phyloP scores from a whole-genome alignment of 75 land plant genomes.

The Pinus tabuliformis region DNA sequence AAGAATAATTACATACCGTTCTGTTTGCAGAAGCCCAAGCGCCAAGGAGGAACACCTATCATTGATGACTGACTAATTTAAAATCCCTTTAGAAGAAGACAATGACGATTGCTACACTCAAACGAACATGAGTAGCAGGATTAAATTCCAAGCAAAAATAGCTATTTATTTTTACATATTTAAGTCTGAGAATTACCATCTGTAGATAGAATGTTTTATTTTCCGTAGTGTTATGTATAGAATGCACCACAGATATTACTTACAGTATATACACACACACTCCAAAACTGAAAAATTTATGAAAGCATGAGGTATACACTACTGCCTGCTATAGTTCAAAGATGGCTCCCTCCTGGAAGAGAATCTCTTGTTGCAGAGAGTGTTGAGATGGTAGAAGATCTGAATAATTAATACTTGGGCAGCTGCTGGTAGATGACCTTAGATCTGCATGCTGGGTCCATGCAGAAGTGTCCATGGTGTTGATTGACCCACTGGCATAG shows the following conservation, averaged over 20 bases:
- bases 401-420: background rate
- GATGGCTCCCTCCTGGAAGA: slow-evolving; percentile 2
- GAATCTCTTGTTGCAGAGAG: background rate
- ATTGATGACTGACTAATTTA: no score
- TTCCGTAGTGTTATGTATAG: background rate
- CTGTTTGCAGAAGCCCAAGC: background rate
- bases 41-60: no score
- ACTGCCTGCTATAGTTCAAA: slow-evolving; percentile 1
- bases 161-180: background rate
- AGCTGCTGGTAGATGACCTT: background rate
- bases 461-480: background rate
- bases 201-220: background rate
- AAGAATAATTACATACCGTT: background rate
- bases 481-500: background rate
- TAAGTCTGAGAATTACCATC: background rate
- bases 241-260: background rate
- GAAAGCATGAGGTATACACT: background rate
- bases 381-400: slow-evolving; percentile 4
- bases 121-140: no score
- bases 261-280: slow-evolving; percentile 7
- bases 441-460: background rate
- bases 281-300: background rate
- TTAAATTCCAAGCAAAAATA: background rate
- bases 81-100: no score
- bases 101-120: no score